Evolutionary conservation across 352 stramenopile genomes (phyloP), one percentile per base, ranked within the genome.

Genomic region (Halophytophthora batemanensis): DNA sequence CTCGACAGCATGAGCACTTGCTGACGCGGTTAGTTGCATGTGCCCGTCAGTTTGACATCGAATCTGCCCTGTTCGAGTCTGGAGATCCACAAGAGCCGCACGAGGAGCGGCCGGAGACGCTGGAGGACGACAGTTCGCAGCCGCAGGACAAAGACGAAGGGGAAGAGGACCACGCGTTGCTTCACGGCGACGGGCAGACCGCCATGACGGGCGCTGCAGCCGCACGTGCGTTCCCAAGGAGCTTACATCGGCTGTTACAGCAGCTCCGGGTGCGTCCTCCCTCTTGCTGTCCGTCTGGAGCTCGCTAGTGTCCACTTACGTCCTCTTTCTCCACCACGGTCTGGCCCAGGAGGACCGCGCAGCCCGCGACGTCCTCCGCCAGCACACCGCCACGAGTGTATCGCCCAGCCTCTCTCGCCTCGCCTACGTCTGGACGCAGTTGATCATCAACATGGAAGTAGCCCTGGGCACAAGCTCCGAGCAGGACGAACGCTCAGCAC

Each of bases 401-500:
- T 84, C 64, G 36, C 53, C 49, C 7, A 54, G 50, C 15, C 64
- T 77, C 2, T 69, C 66, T 8, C 44, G 18, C 6, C 74, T 86
- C 22, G 51, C 66, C 8, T 51, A 74, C 18, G 51, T 39, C 10
- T 74, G 74, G 49, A 69, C 64, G 17, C 62, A 85, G 38, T 47
- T 85, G 12, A 60, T 66, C 25, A 69, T 77, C 19, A 59, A 66
- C 40, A 63, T 63, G 14, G 72, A 83, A 23, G 63, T 53, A 6
- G 45, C 55, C 17, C 46, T 87, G 18, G 61, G 56, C 28, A 77
- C 76, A 10, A 84, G 64, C 31, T 60, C 63, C 10, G 80, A 91
- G 37, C 77, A 91, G 52, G 71, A 84, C 60, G 77, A 78, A 22
- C 45, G 40, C 15, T 52, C 59, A 13, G 54, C 56, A 0, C 37